Percentiles rank a stretch among this genome's conserved stretches.
Evolutionary conservation across 108 stramenopile species (phyloP).

Genomic region (Schizochytrium sp.): DNA sequence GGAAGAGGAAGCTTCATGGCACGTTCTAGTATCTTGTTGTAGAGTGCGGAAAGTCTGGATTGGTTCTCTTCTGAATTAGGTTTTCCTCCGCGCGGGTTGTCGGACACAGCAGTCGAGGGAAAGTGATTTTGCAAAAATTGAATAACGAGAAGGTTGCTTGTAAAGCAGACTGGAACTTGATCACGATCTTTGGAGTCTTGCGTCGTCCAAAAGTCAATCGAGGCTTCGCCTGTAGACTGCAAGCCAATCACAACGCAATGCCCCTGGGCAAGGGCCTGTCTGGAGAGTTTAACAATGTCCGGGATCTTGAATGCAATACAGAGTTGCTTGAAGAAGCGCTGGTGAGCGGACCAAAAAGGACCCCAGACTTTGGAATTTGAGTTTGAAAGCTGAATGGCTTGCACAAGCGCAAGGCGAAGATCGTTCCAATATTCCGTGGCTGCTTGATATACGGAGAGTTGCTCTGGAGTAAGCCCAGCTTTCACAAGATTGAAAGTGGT

Average conservation of each 20-base stretch:
- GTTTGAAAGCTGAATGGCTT: slow-evolving; percentile 48
- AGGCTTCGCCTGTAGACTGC: slow-evolving; percentile 83
- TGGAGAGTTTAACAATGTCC: slow-evolving; percentile 73
- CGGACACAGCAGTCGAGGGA: not conserved
- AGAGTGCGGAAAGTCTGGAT: not conserved
- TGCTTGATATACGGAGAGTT: slow-evolving; percentile 75
- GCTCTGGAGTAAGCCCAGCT: slow-evolving; percentile 69
- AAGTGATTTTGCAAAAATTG: not conserved
- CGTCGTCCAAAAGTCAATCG: slow-evolving; percentile 65
- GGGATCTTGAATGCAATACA: slow-evolving; percentile 83
- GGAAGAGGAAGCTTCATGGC: slow-evolving; percentile 69
- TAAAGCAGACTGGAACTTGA: not conserved
- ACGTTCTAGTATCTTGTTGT: not conserved
- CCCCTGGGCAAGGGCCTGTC: slow-evolving; percentile 71
- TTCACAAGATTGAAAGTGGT: slow-evolving; percentile 81
- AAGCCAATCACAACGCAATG: slow-evolving; percentile 82
- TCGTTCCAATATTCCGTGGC: slow-evolving; percentile 79
- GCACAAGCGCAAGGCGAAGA: slow-evolving; percentile 64
- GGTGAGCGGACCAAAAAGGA: slow-evolving; percentile 82
- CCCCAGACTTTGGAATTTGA: slow-evolving; percentile 68
- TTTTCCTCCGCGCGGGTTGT: not conserved
- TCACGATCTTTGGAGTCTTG: not conserved
- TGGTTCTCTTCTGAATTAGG: not conserved
- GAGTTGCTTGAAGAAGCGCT: slow-evolving; percentile 85
- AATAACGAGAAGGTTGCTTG: not conserved